A percentile compares a stretch with the other conserved stretches of the same genome.
These are phyloP conservation scores for Boletus patriciae DNA, from an alignment of 768 basidiomycete genomes.

Conservation along the genomic window DNA sequence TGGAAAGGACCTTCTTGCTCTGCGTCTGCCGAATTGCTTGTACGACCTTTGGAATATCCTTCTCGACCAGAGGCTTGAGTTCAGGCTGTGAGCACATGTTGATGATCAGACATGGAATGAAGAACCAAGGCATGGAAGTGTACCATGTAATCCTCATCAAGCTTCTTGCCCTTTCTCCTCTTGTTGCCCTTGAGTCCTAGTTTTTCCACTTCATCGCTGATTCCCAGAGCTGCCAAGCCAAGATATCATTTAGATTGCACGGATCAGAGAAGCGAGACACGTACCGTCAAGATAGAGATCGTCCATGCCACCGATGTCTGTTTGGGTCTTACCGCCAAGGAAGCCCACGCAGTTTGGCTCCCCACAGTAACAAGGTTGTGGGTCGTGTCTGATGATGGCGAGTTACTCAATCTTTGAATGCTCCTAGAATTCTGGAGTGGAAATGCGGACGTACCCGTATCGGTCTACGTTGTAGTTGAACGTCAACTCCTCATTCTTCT, in stretches of 20 bases:
- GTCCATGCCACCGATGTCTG: constrained; percentile 92
- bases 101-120: constrained; percentile 1
- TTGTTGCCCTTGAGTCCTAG: constrained; percentile 82
- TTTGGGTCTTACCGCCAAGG: constrained; percentile 98
- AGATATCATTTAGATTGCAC: neutral
- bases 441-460: constrained; percentile 71
- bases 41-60: constrained; percentile 88
- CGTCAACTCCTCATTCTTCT: constrained; percentile 84
- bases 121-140: constrained; percentile 13
- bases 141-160: constrained; percentile 93
- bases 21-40: constrained; percentile 88
- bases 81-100: constrained; percentile 53
- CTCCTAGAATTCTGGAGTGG: neutral
- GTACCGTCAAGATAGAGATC: constrained; percentile 91
- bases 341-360: constrained; percentile 94
- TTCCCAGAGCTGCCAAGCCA: constrained; percentile 72
- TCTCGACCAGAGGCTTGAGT: constrained; percentile 69
- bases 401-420: neutral
- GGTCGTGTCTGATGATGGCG: constrained; percentile 66
- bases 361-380: constrained; percentile 93
- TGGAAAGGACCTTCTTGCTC: constrained; percentile 77
- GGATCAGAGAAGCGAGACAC: neutral
- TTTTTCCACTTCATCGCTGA: constrained; percentile 84
- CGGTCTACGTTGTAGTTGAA: constrained; percentile 99
- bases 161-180: constrained; percentile 88